phyloP scores from a whole-genome alignment of 495 filamentous ascomycete species.

The Xylaria cubensis region DNA sequence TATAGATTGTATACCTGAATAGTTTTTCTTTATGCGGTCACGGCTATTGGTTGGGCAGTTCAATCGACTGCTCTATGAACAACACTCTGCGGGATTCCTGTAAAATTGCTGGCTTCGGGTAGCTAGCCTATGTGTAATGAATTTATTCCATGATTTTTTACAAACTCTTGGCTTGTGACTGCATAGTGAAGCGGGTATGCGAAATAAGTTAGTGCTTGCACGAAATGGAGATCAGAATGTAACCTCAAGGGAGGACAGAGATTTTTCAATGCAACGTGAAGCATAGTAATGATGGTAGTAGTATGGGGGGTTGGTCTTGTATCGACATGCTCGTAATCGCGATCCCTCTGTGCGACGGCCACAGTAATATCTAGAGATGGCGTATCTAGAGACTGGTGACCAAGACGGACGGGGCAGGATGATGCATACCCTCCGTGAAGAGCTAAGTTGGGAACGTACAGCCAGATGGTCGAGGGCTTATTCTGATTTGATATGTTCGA shows the following conservation, averaged over 20 bases:
- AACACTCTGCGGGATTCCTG: slow-evolving; percentile 37
- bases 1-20: slow-evolving; percentile 56
- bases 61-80: slow-evolving; percentile 36
- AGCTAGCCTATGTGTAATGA: slow-evolving; percentile 43
- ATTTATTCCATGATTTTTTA: slow-evolving; percentile 30
- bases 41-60: slow-evolving; percentile 30
- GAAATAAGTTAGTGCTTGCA: slow-evolving; percentile 18
- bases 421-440: no score
- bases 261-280: slow-evolving; percentile 25
- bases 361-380: no score
- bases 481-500: no score
- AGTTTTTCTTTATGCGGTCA: slow-evolving; percentile 37
- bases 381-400: no score
- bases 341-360: no score
- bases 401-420: no score
- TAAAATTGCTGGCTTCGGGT: slow-evolving; percentile 41
- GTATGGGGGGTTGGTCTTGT: not conserved
- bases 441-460: no score
- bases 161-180: slow-evolving; percentile 21
- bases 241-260: slow-evolving; percentile 14
- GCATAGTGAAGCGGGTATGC: not conserved
- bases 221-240: slow-evolving; percentile 16
- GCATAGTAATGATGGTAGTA: slow-evolving; percentile 1
- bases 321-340: no score
- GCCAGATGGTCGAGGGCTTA: no score